Base-by-base conservation (phyloP, 345 rosid genomes). In the Corymbia maculata region DNA sequence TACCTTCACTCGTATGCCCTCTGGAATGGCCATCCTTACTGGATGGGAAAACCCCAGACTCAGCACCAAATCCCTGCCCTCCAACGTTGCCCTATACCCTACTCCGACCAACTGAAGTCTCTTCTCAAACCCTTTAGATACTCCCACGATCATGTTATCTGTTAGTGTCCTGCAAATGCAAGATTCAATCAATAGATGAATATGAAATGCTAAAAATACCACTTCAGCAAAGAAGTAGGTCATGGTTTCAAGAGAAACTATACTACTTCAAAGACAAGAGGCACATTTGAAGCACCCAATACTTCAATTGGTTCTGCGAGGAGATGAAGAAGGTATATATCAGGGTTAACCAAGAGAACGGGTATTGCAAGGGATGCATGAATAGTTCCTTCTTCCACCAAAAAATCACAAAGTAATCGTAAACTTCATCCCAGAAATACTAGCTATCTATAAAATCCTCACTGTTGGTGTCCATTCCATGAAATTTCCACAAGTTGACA, bases 71-170 rank as follows among this genome's bases (percentile, higher is more conserved):
- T 94, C 98, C 86, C 91, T 96, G 59, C 98, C 99, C 93, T 97
- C 99, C 4, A 97, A 85, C 5, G 55, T 85, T 13, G 97, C 99
- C 90, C 98, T 98, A 89, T 97, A 98, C 79, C 99, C 99, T 8
- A 96, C 99, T 45, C 99, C 99, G 24, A 97, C 87, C 90, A 98
- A 90, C 87, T 93, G 95, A 52, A 97, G 99, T 85, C 93, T 97
- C 89, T 98, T 98, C 91, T 98, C 98, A n/a, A 98, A 98, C n/a
- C 97, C 99, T 89, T 95, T 97, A 3, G 99, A 98, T 49, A 98
- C 99, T 92, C 99, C 99, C 55, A 96, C 98, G 36, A 97, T 92
- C 97, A 98, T 95, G 95, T 98, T 98, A 95, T 96, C 95, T 0
- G 99, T 98, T 49, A 98, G 96, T 49, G 99, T 97, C 96, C 98